Conservation (phyloP, 1,284 basidiomycete species). For the Trichosporon ovoides region DNA sequence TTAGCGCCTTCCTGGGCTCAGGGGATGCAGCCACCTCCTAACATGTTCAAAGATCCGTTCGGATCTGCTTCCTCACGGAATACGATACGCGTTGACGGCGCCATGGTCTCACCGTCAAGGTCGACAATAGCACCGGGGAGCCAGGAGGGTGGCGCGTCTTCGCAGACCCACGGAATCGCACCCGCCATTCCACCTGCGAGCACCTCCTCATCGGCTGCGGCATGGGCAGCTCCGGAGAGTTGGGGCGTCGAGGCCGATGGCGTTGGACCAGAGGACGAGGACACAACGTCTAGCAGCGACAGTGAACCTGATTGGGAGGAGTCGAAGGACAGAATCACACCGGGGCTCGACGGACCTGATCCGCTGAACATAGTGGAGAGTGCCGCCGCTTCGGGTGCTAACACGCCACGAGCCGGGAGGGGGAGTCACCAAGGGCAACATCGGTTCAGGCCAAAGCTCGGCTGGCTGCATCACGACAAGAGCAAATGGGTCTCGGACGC, state of each 20-base stretch:
- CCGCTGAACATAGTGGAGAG: not conserved
- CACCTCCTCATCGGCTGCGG: conserved; percentile 25
- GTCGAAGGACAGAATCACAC: not conserved
- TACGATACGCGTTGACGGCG: not conserved
- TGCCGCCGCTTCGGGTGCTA: not conserved
- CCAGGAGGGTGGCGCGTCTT: conserved; percentile 1
- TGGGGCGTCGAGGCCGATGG: conserved; percentile 55
- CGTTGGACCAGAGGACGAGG: conserved; percentile 29
- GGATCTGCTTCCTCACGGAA: conserved; percentile 5
- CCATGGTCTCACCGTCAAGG: conserved; percentile 6
- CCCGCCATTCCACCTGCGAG: conserved; percentile 15
- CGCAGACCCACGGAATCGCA: not conserved
- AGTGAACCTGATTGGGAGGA: not conserved
- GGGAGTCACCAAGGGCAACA: conserved; percentile 3
- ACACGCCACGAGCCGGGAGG: not conserved
- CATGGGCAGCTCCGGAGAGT: conserved; percentile 54
- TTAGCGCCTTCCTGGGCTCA: conserved; percentile 37
- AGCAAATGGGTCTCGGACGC: not conserved
- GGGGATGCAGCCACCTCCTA: conserved; percentile 12
- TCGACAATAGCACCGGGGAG: not conserved
- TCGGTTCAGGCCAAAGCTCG: not conserved
- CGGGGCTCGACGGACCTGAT: not conserved
- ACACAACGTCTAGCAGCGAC: conserved; percentile 18
- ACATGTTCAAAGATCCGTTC: conserved; percentile 46
- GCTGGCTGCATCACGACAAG: not conserved